Conservation (phyloP, 352 stramenopile species). For the Saprolegnia parasitica region DNA sequence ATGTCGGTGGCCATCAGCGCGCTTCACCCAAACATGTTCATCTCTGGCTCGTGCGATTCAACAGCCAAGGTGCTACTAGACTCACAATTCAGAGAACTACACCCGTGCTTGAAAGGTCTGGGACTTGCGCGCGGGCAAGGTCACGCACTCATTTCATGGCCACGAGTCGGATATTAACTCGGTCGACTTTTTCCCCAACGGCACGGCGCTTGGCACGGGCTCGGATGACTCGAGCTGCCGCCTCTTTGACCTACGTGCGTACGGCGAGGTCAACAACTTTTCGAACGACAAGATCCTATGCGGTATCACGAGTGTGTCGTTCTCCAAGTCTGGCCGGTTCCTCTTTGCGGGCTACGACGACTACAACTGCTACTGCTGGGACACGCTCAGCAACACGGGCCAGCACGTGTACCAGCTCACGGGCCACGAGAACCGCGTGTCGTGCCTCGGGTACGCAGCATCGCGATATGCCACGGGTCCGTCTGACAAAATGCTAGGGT, state of each 20-base stretch:
- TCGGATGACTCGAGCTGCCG: constrained; percentile 97
- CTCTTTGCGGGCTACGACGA: constrained; percentile 98
- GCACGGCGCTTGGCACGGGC: constrained; percentile 91
- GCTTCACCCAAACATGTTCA: constrained; percentile 95
- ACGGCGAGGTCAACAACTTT: constrained; percentile 97
- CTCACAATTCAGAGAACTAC: no score
- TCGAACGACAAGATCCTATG: constrained; percentile 95
- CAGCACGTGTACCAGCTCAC: constrained; percentile 89
- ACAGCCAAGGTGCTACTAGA: constrained; percentile 74
- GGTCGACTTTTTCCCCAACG: constrained; percentile 97
- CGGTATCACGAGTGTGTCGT: constrained; percentile 96
- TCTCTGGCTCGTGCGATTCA: constrained; percentile 95
- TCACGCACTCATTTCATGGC: constrained; percentile 94
- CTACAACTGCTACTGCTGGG: constrained; percentile 97
- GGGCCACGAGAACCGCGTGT: constrained; percentile 96
- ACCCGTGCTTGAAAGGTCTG: constrained; percentile 59
- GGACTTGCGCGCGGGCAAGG: constrained; percentile 95
- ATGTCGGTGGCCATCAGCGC: constrained; percentile 96
- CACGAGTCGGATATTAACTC: constrained; percentile 99
- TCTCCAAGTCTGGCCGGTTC: constrained; percentile 93
- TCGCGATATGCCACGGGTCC: neutral
- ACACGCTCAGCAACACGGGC: constrained; percentile 88
- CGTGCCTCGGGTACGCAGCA: constrained; percentile 82
- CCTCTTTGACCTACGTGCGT: constrained; percentile 96
- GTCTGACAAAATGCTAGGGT: constrained; percentile 40